Conservation (phyloP, 2,329 filamentous ascomycete genomes). For the Gaeumannomyces sp. region DNA sequence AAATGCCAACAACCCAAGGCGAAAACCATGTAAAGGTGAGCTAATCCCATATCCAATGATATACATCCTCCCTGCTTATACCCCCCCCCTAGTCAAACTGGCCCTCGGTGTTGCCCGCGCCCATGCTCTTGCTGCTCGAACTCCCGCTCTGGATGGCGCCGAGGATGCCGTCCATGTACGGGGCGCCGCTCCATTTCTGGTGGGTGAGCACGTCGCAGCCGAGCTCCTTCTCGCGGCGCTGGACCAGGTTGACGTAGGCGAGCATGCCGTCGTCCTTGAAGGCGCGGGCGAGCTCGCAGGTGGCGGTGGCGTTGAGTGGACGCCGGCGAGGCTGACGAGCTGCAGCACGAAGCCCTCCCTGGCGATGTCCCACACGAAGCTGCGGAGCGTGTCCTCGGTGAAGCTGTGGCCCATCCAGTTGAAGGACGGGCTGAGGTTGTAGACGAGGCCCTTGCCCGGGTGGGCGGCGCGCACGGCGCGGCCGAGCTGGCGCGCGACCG, state of each 20-base stretch:
- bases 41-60: too few species aligned
- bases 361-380: slow-evolving; percentile 94
- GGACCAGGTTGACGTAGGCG: slow-evolving; percentile 92
- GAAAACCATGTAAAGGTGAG: too few species aligned
- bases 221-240: slow-evolving; percentile 82
- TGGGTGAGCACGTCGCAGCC: slow-evolving; percentile 91
- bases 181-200: slow-evolving; percentile 72
- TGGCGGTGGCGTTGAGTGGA: slow-evolving; percentile 61
- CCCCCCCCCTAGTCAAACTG: slow-evolving; percentile 38
- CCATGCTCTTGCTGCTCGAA: slow-evolving; percentile 87
- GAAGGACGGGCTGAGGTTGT: slow-evolving; percentile 94
- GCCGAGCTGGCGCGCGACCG: slow-evolving; percentile 69
- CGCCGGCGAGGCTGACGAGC: slow-evolving; percentile 59
- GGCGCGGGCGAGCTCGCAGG: slow-evolving; percentile 67
- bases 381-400: slow-evolving; percentile 71
- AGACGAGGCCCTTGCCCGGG: slow-evolving; percentile 85
- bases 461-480: slow-evolving; percentile 62
- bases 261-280: slow-evolving; percentile 95
- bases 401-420: slow-evolving; percentile 99
- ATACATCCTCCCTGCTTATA: not conserved
- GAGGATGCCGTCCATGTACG: slow-evolving; percentile 80
- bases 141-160: slow-evolving; percentile 89
- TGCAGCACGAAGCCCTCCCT: slow-evolving; percentile 73
- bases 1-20: too few species aligned
- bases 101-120: slow-evolving; percentile 83